Evolutionary conservation across 768 basidiomycete species (phyloP), one percentile per base, ranked within the genome.

Genomic region (Austroboletus eburneus): DNA sequence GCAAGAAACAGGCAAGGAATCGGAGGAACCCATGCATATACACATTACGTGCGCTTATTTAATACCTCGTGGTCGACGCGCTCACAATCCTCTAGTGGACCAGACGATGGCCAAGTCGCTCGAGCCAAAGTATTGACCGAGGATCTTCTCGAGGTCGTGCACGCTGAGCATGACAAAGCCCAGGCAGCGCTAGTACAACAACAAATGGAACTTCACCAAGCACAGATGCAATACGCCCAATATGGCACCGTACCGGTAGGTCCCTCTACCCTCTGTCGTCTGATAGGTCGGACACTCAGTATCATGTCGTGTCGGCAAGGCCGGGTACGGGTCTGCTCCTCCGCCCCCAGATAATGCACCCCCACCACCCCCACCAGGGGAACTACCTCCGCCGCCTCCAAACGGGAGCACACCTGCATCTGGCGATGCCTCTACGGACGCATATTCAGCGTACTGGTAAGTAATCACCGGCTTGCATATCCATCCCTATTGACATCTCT

Each of bases 21-120:
- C 85, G 36, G 87, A 91, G 37, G 90, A 91, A 50, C 90, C 91
- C 4, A 82, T 95, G 79, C 91, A 89, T 65, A 89, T 95, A 55
- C 87, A 91, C 57, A 86, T 94, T 55, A 91, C 88, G 89, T 91
- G 55, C 43, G 86, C 78, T 18, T 27, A 18, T 20, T 20, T 9
- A 9, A 34, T 20, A 58, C 65, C 51, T 57, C 63, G 46, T 51
- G 58, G 45, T 37, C 22, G 37, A 20, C 12, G 10, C 32, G 14
- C 52, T 51, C 5, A 46, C 34, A 13, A 27, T 45, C 24, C 39
- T 41, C 32, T 48, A 69, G 52, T 22, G 93, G 92, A 4, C 94
- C 94, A 12, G 92, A 93, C 27, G 87, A 91, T 52, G 78, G 77
- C 12, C 89, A 92, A 70, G 85, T 95, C 1, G 83, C 83, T 18